Evolutionary conservation across 2,329 filamentous ascomycete species (phyloP).

Genomic region (Sporothrix curviconia): DNA sequence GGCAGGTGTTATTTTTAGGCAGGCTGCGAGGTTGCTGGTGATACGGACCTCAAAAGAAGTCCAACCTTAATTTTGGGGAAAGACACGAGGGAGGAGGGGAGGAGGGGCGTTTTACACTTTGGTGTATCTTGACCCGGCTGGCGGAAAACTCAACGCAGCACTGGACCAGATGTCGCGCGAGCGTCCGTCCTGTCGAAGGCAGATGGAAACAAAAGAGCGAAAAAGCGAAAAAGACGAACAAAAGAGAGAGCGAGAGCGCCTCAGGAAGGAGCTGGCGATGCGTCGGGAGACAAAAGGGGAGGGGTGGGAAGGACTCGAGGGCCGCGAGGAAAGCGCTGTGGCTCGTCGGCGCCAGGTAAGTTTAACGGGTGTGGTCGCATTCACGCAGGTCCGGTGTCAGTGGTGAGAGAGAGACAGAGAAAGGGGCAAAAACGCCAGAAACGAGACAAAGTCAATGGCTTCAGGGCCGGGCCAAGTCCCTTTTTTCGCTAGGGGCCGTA

Average conservation of each 20-base stretch:
- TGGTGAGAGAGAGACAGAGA: neutral
- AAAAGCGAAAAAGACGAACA: no score
- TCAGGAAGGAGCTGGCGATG: neutral
- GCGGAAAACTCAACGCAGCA: neutral
- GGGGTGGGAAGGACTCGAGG: neutral
- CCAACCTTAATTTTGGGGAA: constrained; percentile 13
- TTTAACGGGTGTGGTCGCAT: constrained; percentile 10
- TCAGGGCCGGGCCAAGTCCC: neutral
- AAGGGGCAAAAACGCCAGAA: neutral
- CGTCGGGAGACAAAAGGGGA: neutral
- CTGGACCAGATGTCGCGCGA: neutral
- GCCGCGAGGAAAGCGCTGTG: neutral
- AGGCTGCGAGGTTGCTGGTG: constrained; percentile 14
- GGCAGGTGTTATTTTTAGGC: constrained; percentile 12
- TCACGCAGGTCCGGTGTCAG: neutral
- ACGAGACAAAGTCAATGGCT: no score
- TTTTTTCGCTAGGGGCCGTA: neutral
- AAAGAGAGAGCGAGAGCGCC: no score
- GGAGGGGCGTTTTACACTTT: neutral
- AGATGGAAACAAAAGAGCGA: no score
- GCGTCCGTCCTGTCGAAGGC: no score
- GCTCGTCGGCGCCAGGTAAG: constrained; percentile 6
- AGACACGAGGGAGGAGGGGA: neutral
- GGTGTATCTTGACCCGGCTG: neutral
- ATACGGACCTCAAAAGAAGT: constrained; percentile 11